Base-by-base conservation (phyloP, 257 asterid species). In the Buddleja alternifolia region DNA sequence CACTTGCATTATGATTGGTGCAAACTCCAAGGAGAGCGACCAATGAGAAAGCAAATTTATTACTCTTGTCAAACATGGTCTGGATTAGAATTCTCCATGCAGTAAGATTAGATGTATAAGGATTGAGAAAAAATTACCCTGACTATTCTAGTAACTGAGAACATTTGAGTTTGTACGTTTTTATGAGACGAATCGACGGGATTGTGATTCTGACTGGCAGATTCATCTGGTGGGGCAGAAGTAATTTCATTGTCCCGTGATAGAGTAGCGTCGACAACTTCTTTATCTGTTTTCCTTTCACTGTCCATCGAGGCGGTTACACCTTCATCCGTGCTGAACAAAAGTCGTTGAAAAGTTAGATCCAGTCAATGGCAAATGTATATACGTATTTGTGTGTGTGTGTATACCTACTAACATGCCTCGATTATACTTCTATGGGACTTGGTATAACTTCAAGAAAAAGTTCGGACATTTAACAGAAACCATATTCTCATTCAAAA, bases 301-400 rank as follows among this genome's bases (percentile, higher is more conserved):
- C 79, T 77, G 44, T 87, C 90, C 25, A 60, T 46, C 20, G 87
- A 77, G 37, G 80, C 79, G 52, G 82, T 80, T 14, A 65, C 52
- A 37, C 70, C 80, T 52, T 79, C 75, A 57, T 81, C 86, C 76
- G 53, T 78, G 32, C 98, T 92, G 85, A 41, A 37, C 17, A 39
- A 40, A 53, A 46, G 19, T 34, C 2, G 5, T 11, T 10, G 7
- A 32, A 37, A 65, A 45, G 34, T 71, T 55, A 69, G 44, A 62
- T 46, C 10, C 44, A 8, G 34, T 20, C 63, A 42, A 34, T 12
- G 51, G 61, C 21, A 36, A 4, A 19, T 10, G 34, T 11, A 16
- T 15, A 24, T 56, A 45, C 45, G 12, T 0, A 66, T 15, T 20
- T 11, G n/a, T n/a, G n/a, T n/a, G n/a, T n/a, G n/a, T n/a, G 34